These are phyloP conservation scores for Phytophthora nicotianae DNA, from an alignment of 352 stramenopile species.

Conservation along the genomic window DNA sequence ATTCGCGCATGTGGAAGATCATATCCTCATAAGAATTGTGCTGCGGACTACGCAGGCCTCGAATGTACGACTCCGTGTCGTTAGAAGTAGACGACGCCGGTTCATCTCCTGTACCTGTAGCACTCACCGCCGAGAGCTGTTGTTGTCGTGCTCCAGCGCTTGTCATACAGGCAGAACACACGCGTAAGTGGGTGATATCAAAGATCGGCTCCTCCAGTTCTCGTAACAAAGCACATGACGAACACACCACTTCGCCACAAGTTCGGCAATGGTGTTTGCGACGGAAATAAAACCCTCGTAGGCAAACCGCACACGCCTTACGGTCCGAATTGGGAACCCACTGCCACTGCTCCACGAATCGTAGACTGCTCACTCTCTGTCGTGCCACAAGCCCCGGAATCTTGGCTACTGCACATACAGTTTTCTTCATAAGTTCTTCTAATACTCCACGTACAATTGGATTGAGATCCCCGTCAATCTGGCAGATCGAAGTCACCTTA, in stretches of 20 bases:
- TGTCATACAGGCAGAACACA: slow-evolving; percentile 69
- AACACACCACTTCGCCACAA: slow-evolving; percentile 78
- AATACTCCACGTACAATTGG: slow-evolving; percentile 48
- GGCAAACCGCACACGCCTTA: slow-evolving; percentile 73
- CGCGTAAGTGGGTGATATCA: slow-evolving; percentile 66
- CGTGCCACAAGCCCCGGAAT: slow-evolving; percentile 60
- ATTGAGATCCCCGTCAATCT: slow-evolving; percentile 70
- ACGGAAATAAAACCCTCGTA: slow-evolving; percentile 76
- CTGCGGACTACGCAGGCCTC: slow-evolving; percentile 46
- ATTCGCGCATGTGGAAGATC: slow-evolving; percentile 62
- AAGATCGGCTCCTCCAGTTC: slow-evolving; percentile 75
- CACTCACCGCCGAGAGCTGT: slow-evolving; percentile 16
- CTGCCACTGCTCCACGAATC: slow-evolving; percentile 80
- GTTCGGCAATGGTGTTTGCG: slow-evolving; percentile 76
- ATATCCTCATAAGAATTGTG: slow-evolving; percentile 70
- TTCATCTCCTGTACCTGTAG: slow-evolving; percentile 31
- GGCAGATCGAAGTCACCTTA: slow-evolving; percentile 71
- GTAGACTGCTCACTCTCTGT: slow-evolving; percentile 67
- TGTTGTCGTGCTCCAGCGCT: slow-evolving; percentile 35
- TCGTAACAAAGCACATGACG: slow-evolving; percentile 57
- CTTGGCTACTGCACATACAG: slow-evolving; percentile 49
- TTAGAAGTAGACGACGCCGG: slow-evolving; percentile 57
- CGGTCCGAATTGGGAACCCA: slow-evolving; percentile 77
- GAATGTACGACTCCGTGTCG: slow-evolving; percentile 61
- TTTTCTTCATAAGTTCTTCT: slow-evolving; percentile 70